These are phyloP conservation scores for Aspergillus pseudoterreus DNA, from an alignment of 2,329 filamentous ascomycete species.

Conservation along the genomic window DNA sequence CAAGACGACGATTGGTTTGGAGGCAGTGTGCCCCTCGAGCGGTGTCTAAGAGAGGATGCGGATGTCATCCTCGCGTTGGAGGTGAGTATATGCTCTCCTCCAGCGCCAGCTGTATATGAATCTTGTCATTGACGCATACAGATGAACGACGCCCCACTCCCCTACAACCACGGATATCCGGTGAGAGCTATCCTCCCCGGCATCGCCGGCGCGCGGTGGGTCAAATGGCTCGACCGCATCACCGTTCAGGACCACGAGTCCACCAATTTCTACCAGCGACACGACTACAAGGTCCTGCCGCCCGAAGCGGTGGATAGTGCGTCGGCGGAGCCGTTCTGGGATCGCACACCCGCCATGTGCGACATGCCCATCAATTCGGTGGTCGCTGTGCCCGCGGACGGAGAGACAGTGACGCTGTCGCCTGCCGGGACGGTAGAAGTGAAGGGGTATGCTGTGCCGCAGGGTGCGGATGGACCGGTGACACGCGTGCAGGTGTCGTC, in stretches of 20 bases:
- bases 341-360: conserved; percentile 47
- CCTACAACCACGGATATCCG: conserved; percentile 44
- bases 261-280: conserved; percentile 55
- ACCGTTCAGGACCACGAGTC: conserved; percentile 50
- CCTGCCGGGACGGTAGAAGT: conserved; percentile 45
- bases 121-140: conserved; percentile 44
- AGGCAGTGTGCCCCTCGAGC: conserved; percentile 49
- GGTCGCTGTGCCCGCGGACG: conserved; percentile 46
- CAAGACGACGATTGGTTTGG: conserved; percentile 60
- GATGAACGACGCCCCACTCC: conserved; percentile 40
- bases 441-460: conserved; percentile 55
- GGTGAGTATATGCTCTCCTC: conserved; percentile 23
- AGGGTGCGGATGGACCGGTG: conserved; percentile 52
- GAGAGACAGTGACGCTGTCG: conserved; percentile 40
- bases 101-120: too few relatives aligned
- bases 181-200: conserved; percentile 41
- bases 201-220: conserved; percentile 38
- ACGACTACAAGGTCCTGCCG: conserved; percentile 59
- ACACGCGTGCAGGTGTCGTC: conserved; percentile 51
- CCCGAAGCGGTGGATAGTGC: conserved; percentile 47
- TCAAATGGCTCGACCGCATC: conserved; percentile 46
- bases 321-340: conserved; percentile 53
- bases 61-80: conserved; percentile 49
- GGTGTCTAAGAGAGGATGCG: conserved; percentile 42
- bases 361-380: conserved; percentile 58